Evolutionary conservation across 208 protist species (phyloP).

Genomic region (Dictyostelium gargantuum): DNA sequence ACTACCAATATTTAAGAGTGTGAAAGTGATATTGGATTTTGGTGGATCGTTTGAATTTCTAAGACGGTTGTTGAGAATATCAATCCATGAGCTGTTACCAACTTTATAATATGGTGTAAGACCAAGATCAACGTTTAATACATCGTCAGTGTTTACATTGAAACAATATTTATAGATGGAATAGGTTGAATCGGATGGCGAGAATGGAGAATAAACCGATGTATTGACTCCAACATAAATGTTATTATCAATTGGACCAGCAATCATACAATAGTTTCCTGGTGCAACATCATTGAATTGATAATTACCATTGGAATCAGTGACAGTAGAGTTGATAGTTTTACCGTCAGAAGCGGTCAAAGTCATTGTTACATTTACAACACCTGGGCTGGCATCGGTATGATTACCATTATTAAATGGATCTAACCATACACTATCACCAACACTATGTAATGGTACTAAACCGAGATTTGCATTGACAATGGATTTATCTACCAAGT

Average conservation of each 20-base stretch:
- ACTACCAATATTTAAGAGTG: neutral
- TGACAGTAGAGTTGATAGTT: neutral
- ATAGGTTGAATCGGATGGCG: neutral
- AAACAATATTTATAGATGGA: neutral
- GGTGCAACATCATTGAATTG: neutral
- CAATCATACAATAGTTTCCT: constrained; percentile 3
- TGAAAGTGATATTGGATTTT: neutral
- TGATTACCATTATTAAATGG: neutral
- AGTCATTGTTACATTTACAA: neutral
- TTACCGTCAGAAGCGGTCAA: neutral
- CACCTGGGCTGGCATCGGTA: neutral
- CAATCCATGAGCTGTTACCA: neutral
- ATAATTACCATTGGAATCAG: neutral
- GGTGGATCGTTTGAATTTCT: neutral
- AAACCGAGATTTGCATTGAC: neutral
- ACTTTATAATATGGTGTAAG: neutral
- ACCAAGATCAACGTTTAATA: neutral
- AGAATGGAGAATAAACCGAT: neutral
- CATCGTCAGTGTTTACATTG: neutral
- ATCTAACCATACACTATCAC: neutral
- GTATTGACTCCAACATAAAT: neutral
- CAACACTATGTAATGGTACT: neutral
- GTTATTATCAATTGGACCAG: neutral
- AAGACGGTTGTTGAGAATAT: neutral
- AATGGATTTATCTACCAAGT: too few relatives aligned